Evolutionary conservation across 2,329 filamentous ascomycete genomes (phyloP), one percentile per base, ranked within the genome.

Genomic region (Harringtonia aguacate): DNA sequence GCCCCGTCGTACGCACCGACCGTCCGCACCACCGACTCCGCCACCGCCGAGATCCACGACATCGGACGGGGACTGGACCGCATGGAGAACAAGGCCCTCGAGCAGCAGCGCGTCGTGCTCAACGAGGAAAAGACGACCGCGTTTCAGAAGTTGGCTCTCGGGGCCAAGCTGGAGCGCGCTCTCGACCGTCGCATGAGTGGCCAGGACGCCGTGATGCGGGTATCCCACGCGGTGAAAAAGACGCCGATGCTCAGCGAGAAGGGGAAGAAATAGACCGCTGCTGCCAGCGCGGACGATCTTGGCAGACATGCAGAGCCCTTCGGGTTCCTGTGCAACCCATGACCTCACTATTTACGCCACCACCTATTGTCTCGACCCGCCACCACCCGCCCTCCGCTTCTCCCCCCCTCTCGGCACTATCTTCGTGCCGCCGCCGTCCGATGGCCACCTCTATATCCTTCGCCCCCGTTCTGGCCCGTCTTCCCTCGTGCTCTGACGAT

Each of bases 131-230:
- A 94, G 72, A 78, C 74, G 18, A 84, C 86, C 56, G 81, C 84
- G 60, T 71, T 94, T 63, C 81, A 79, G 68, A 94, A 94, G 68
- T 75, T 94, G 46, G 88, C 88, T 31, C 75, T 95, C 42, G 85
- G 88, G 39, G 88, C 88, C 48, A 95, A 95, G 68, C 77, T 95
- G 34, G 88, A 95, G 61, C 80, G 89, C 48, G 88, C 89, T 20
- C 77, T 95, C 44, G 83, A 83, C 53, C 75, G 88, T 52, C 78
- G 89, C 57, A 92, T 95, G 88, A 83, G 77, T 24, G 69, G 84
- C 53, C 89, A 95, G 64, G 89, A 95, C 56, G 89, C 89, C 52
- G 81, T 86, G 62, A 89, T 92, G 73, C 79, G 83, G 51, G 8
- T 43, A 12, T 76, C 70, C 20, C 64, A 68, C 28, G 41, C 49